Base-by-base conservation (phyloP, 805 yeast species). In the Sungouiella blattae region DNA sequence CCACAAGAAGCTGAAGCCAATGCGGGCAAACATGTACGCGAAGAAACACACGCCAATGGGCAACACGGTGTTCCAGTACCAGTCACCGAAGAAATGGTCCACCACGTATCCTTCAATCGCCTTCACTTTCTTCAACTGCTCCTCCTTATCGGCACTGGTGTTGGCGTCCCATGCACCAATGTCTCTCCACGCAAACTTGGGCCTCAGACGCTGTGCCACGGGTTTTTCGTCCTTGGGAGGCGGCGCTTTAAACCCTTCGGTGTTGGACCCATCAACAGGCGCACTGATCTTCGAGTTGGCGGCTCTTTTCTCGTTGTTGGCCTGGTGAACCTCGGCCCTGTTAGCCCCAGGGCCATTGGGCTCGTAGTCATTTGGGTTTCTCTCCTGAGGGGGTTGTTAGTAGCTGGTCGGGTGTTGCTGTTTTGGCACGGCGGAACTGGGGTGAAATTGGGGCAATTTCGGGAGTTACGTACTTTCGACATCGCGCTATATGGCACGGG, bases 41-140 rank as follows among this genome's bases (percentile, higher is more conserved):
- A 79, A 79, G 56, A 82, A 71, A 57, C 88, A 83, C 8, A 86
- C 78, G 7, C 88, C 87, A 18, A 82, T 52, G 41, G 81, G 68
- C 18, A 80, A 49, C 0, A 78, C 71, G 18, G 80, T 69, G 63
- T 84, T 84, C 74, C 78, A 78, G 58, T 80, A 83, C 68, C 80
- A 71, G 57, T 85, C 95, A 11, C 81, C 77, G 46, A 72, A 78
- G 50, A 81, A 81, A 36, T 74, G 81, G 57, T 85, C 93, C 33
- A 71, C 53, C 26, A 85, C 76, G 44, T 80, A 85, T 12, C 73
- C 65, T 51, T 77, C 78, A 27, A 83, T 58, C 3, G 61, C 54
- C 20, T 62, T 60, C 18, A 57, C 32, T n/a, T 39, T 37, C 22
- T 52, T 32, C 40, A 63, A 53, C 5, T 56, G 42, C 11, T 48